Conservation (phyloP, 2,329 filamentous ascomycete genomes). For the Fusarium miscanthi region DNA sequence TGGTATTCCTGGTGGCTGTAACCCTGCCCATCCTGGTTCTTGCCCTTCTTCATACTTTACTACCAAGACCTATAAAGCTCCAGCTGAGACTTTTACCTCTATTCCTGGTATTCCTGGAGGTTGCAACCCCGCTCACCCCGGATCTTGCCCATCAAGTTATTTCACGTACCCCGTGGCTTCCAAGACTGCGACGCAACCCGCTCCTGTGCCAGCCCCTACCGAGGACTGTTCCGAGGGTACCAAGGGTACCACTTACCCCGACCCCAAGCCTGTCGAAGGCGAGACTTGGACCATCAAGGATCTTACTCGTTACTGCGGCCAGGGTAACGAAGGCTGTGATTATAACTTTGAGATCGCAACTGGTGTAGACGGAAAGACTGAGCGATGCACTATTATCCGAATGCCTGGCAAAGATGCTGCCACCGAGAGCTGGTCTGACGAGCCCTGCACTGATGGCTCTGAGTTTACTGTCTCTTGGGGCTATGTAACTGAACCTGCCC, state of each 20-base stretch:
- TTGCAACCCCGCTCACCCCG: slow-evolving; percentile 25
- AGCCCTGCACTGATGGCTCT: slow-evolving; percentile 28
- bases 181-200: neutral
- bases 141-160: slow-evolving; percentile 15
- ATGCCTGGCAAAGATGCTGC: slow-evolving; percentile 24
- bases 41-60: slow-evolving; percentile 13
- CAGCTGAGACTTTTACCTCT: neutral
- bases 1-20: slow-evolving; percentile 22
- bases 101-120: slow-evolving; percentile 12
- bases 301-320: slow-evolving; percentile 32
- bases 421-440: slow-evolving; percentile 29
- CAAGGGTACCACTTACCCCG: slow-evolving; percentile 1
- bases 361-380: slow-evolving; percentile 26
- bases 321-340: slow-evolving; percentile 25
- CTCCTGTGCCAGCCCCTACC: neutral
- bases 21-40: slow-evolving; percentile 26
- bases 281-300: slow-evolving; percentile 24
- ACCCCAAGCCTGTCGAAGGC: slow-evolving; percentile 15
- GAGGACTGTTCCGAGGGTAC: neutral
- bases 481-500: slow-evolving; percentile 28
- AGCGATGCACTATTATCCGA: slow-evolving; percentile 30
- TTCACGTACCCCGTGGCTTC: slow-evolving; percentile 3
- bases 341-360: slow-evolving; percentile 30
- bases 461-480: slow-evolving; percentile 33
- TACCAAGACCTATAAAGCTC: neutral